Evolutionary conservation across 768 basidiomycete genomes (phyloP).

Genomic region (Mycena amicta): DNA sequence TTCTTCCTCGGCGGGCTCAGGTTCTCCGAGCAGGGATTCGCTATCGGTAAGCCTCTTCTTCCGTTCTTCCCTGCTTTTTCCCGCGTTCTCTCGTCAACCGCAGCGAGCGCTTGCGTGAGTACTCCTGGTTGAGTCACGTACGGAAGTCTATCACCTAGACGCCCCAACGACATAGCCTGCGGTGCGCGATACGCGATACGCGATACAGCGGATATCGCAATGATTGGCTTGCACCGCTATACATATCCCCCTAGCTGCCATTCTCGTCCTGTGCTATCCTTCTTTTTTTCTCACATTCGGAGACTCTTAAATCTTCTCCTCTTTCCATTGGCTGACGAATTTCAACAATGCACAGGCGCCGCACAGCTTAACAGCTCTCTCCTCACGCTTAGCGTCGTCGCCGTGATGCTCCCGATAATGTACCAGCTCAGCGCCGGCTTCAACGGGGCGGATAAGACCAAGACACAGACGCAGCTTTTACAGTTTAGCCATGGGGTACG

Average conservation of each 20-base stretch:
- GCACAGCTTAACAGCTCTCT: conserved; percentile 57
- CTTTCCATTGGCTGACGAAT: background rate
- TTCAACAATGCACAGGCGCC: conserved; percentile 20
- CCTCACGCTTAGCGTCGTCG: conserved; percentile 55
- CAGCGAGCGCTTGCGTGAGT: too few relatives aligned
- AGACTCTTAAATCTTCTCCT: background rate
- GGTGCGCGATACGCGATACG: too few relatives aligned
- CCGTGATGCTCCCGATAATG: conserved; percentile 55
- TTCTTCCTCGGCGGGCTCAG: conserved; percentile 62
- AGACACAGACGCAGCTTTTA: conserved; percentile 30
- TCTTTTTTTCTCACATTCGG: too few relatives aligned
- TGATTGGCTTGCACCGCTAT: too few relatives aligned
- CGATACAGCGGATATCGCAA: too few relatives aligned
- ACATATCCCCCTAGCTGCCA: too few relatives aligned
- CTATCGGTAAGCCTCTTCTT: conserved; percentile 48
- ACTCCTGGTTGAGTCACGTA: too few relatives aligned
- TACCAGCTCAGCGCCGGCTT: conserved; percentile 45
- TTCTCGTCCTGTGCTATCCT: too few relatives aligned
- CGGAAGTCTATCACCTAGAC: too few relatives aligned
- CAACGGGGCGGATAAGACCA: conserved; percentile 16
- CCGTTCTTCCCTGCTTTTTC: background rate
- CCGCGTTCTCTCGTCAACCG: too few relatives aligned
- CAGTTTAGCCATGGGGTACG: conserved; percentile 52
- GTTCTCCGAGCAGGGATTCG: conserved; percentile 60
- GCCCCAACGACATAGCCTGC: too few relatives aligned